These are phyloP conservation scores for Manihot esculenta DNA, from an alignment of 441 rosid genomes.

Conservation along the genomic window DNA sequence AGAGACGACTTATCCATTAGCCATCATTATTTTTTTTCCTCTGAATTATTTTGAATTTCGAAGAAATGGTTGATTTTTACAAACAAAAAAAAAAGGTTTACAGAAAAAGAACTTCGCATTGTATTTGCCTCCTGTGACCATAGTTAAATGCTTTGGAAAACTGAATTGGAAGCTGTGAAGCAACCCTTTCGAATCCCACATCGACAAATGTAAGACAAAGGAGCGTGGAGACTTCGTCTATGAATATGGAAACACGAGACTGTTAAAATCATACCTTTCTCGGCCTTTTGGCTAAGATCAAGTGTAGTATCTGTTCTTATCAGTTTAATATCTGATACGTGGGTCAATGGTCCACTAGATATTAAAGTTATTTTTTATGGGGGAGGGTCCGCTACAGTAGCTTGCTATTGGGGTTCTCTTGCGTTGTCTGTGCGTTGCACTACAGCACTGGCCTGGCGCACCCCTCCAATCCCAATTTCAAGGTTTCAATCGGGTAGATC, in stretches of 20 bases:
- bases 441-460: conserved; percentile 12
- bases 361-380: conserved; percentile 36
- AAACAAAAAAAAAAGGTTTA: too few relatives aligned
- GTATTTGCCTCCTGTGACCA: too few relatives aligned
- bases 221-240: background rate
- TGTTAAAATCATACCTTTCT: conserved; percentile 25
- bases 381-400: conserved; percentile 4
- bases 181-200: too few relatives aligned
- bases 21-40: too few relatives aligned
- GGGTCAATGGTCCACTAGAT: conserved; percentile 40
- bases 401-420: conserved; percentile 1
- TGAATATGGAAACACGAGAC: background rate
- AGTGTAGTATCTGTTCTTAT: conserved; percentile 93
- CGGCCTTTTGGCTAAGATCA: conserved; percentile 99
- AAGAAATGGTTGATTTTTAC: too few relatives aligned
- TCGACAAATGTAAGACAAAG: too few relatives aligned
- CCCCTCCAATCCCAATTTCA: conserved; percentile 3
- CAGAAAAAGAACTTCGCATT: too few relatives aligned
- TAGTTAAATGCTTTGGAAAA: too few relatives aligned
- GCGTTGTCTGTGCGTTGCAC: conserved; percentile 23
- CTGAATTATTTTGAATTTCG: too few relatives aligned
- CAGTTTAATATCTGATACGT: conserved; percentile 80
- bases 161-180: too few relatives aligned
- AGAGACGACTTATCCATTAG: too few relatives aligned
- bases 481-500: too few relatives aligned